Conservation (phyloP, 2,329 filamentous ascomycete genomes). For the Claviceps cyperi region DNA sequence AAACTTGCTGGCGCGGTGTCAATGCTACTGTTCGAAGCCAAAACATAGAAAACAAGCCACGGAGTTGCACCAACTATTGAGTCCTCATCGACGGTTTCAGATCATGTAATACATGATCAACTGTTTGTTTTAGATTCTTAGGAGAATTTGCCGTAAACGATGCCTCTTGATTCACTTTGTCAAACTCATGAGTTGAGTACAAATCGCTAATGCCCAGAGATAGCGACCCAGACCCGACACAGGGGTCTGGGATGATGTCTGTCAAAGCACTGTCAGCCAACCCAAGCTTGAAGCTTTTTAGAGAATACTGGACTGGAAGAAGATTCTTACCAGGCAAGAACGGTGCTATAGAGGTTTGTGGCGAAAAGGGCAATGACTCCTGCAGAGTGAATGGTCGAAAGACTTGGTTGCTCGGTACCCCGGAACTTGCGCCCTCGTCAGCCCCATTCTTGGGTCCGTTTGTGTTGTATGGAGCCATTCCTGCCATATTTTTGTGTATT, state of each 20-base stretch:
- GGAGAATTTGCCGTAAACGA: conserved; percentile 42
- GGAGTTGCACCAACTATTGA: conserved; percentile 39
- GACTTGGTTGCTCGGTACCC: conserved; percentile 13
- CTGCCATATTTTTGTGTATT: conserved; percentile 17
- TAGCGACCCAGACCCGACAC: conserved; percentile 40
- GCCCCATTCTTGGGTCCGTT: conserved; percentile 22
- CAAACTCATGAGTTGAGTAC: conserved; percentile 41
- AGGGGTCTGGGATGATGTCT: conserved; percentile 55
- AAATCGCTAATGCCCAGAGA: conserved; percentile 35
- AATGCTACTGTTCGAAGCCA: background rate
- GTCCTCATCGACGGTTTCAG: conserved; percentile 58
- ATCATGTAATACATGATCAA: conserved; percentile 61
- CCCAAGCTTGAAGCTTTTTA: background rate
- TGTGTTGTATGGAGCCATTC: conserved; percentile 16
- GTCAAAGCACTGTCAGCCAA: background rate
- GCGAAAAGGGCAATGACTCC: conserved; percentile 69
- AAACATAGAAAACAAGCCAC: background rate
- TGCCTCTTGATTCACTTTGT: conserved; percentile 58
- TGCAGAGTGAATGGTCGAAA: conserved; percentile 46
- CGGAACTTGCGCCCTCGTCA: conserved; percentile 11
- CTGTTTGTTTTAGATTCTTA: conserved; percentile 52
- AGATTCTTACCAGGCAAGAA: conserved; percentile 53
- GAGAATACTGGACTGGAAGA: background rate
- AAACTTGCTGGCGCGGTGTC: conserved; percentile 34
- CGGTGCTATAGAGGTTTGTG: conserved; percentile 65